These are phyloP conservation scores for Alternaria ethzedia DNA, from an alignment of 2,329 filamentous ascomycete genomes.

Conservation along the genomic window DNA sequence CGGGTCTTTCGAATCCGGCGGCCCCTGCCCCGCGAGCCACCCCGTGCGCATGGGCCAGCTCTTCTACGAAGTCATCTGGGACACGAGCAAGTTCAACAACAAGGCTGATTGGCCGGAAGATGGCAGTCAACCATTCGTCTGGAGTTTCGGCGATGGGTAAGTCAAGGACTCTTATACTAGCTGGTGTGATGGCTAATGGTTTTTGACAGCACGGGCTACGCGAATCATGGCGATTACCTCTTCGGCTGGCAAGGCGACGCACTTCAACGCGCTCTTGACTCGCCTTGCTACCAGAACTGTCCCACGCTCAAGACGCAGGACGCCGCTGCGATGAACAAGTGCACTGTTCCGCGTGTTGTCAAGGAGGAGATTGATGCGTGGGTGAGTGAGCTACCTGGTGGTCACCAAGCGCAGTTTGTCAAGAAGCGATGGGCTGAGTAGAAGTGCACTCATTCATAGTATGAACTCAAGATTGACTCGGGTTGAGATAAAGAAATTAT, in stretches of 20 bases:
- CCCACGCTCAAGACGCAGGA: constrained; percentile 55
- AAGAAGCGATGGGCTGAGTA: constrained; percentile 19
- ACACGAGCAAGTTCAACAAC: constrained; percentile 47
- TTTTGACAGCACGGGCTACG: constrained; percentile 50
- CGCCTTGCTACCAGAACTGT: constrained; percentile 46
- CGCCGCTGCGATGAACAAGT: constrained; percentile 55
- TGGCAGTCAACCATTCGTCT: constrained; percentile 41
- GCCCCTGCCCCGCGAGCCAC: constrained; percentile 59
- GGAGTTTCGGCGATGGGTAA: constrained; percentile 47
- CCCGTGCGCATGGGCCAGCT: constrained; percentile 45
- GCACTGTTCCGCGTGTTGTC: constrained; percentile 55
- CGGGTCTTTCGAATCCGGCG: constrained; percentile 37
- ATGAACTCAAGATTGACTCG: neutral
- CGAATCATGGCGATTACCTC: constrained; percentile 60
- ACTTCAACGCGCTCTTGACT: constrained; percentile 52
- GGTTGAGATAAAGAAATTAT: neutral
- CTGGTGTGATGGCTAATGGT: neutral
- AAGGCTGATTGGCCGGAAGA: constrained; percentile 30
- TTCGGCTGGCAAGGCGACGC: constrained; percentile 60
- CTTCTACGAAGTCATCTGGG: constrained; percentile 36
- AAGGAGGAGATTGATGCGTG: constrained; percentile 56
- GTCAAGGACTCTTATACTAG: neutral
- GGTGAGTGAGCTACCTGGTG: constrained; percentile 24
- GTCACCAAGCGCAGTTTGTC: constrained; percentile 22
- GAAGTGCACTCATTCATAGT: neutral